Conservation (phyloP, 2,329 filamentous ascomycete species). For the Alternaria sp. region DNA sequence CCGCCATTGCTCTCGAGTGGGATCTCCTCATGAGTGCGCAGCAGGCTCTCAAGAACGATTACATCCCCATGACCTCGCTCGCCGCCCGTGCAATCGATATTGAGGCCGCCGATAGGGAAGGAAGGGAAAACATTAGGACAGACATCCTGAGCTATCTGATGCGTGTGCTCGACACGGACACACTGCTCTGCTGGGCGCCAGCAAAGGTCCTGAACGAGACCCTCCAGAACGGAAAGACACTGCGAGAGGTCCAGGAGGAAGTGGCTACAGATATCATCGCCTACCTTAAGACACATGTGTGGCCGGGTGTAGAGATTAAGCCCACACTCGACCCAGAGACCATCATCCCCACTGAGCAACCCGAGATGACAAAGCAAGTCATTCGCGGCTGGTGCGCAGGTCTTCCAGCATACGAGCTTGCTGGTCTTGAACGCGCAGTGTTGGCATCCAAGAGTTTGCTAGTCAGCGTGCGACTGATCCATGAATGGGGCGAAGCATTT, state of each 20-base stretch:
- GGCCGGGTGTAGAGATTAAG: slow-evolving; percentile 81
- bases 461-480: slow-evolving; percentile 76
- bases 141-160: slow-evolving; percentile 74
- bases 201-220: slow-evolving; percentile 60
- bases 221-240: slow-evolving; percentile 56
- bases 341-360: slow-evolving; percentile 79
- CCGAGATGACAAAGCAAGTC: slow-evolving; percentile 75
- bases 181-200: slow-evolving; percentile 87
- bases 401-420: slow-evolving; percentile 80
- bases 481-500: slow-evolving; percentile 86
- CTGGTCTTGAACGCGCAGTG: slow-evolving; percentile 82
- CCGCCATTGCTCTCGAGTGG: slow-evolving; percentile 92
- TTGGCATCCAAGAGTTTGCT: slow-evolving; percentile 89
- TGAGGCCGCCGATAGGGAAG: slow-evolving; percentile 67
- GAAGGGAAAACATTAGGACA: slow-evolving; percentile 63
- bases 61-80: slow-evolving; percentile 89
- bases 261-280: slow-evolving; percentile 74
- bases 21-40: slow-evolving; percentile 81
- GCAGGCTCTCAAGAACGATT: slow-evolving; percentile 84
- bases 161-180: slow-evolving; percentile 91
- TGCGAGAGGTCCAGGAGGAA: slow-evolving; percentile 76
- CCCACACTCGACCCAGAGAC: slow-evolving; percentile 82
- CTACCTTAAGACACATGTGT: slow-evolving; percentile 75
- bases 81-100: slow-evolving; percentile 86
- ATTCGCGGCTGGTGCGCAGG: slow-evolving; percentile 79